A percentile compares a stretch with the other conserved stretches of the same genome.
Conservation (phyloP, 345 rosid species). For the Euphorbia peplus region DNA sequence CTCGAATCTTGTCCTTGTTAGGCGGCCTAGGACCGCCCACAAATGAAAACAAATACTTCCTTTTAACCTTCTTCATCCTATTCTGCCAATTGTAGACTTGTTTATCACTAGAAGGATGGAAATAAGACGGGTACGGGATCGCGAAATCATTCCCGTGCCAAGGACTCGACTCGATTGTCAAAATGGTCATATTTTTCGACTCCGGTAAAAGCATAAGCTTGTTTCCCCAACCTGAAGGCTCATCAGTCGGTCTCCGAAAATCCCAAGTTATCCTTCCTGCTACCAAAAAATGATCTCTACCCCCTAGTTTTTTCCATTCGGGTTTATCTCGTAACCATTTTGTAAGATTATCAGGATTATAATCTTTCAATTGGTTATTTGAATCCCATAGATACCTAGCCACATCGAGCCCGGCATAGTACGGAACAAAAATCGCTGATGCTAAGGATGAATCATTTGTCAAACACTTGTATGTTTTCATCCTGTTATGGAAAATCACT, state of each 20-base stretch:
- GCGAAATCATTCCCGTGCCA: constrained; percentile 71
- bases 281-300: constrained; percentile 77
- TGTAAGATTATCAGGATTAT: constrained; percentile 45
- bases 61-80: constrained; percentile 42
- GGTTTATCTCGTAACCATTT: constrained; percentile 57
- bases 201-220: constrained; percentile 67
- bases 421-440: constrained; percentile 69
- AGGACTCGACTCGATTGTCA: constrained; percentile 76
- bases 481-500: constrained; percentile 73
- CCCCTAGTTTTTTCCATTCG: constrained; percentile 69
- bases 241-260: constrained; percentile 56
- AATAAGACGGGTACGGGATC: constrained; percentile 72
- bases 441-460: constrained; percentile 64
- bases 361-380: constrained; percentile 46
- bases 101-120: constrained; percentile 60
- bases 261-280: constrained; percentile 87
- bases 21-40: constrained; percentile 71
- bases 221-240: constrained; percentile 63
- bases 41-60: constrained; percentile 56
- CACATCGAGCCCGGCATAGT: constrained; percentile 74
- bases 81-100: constrained; percentile 62
- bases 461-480: constrained; percentile 72
- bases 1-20: constrained; percentile 46
- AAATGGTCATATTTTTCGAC: constrained; percentile 61
- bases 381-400: constrained; percentile 62